A percentile compares a stretch with the other conserved stretches of the same genome.
Evolutionary conservation across 805 yeast species (phyloP).

Genomic region (Wickerhamiella azymoides): DNA sequence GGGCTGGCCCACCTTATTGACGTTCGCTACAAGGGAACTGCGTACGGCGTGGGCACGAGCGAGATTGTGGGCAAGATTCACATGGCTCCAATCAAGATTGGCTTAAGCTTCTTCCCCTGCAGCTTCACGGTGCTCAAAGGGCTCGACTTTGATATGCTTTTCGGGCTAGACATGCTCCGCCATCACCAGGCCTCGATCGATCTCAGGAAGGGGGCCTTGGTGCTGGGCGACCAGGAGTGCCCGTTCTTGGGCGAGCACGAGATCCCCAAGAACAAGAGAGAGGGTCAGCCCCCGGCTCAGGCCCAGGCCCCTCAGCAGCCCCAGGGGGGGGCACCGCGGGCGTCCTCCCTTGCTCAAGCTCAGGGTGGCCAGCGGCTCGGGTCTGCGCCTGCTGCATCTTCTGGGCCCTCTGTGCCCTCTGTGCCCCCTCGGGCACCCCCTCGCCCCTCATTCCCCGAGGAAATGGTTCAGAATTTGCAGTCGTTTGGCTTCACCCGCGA

Average conservation of each 20-base stretch:
- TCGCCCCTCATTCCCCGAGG: constrained; percentile 24
- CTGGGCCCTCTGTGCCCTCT: background rate
- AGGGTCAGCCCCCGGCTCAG: no score
- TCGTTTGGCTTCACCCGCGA: constrained; percentile 56
- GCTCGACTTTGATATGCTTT: constrained; percentile 42
- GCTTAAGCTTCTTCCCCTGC: constrained; percentile 48
- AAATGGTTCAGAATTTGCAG: constrained; percentile 34
- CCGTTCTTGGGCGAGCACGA: constrained; percentile 63
- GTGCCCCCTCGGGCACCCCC: constrained; percentile 6
- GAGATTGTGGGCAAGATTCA: constrained; percentile 74
- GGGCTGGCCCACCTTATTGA: constrained; percentile 65
- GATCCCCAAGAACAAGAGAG: constrained; percentile 31
- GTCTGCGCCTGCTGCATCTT: background rate
- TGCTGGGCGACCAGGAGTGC: constrained; percentile 60
- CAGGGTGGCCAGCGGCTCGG: background rate
- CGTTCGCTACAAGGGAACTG: constrained; percentile 64
- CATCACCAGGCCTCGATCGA: constrained; percentile 79
- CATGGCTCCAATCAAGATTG: constrained; percentile 73
- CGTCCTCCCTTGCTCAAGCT: background rate
- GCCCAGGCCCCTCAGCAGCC: background rate
- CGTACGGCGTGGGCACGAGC: constrained; percentile 80
- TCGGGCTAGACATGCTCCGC: constrained; percentile 84
- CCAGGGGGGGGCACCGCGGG: background rate
- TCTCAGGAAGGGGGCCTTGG: constrained; percentile 46
- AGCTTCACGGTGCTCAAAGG: constrained; percentile 58